Conservation (phyloP, 139 green algal genomes). For the Ettlia oleoabundans region DNA sequence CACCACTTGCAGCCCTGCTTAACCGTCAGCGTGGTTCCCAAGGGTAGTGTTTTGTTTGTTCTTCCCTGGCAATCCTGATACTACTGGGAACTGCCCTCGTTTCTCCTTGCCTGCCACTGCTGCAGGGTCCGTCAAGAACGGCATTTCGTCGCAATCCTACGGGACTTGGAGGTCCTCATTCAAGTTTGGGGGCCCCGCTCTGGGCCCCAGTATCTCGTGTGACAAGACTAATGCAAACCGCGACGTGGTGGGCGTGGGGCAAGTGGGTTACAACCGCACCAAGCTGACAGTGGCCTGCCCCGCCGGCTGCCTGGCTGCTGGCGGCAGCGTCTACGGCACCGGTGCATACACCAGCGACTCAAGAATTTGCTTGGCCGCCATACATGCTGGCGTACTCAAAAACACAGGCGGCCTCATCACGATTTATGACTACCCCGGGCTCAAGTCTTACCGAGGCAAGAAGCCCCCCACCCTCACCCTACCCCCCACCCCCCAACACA, state of each 20-base stretch:
- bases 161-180: background rate
- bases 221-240: background rate
- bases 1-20: too few species aligned
- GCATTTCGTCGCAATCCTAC: background rate
- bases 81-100: background rate
- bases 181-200: background rate
- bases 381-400: slow-evolving; percentile 1
- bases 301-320: background rate
- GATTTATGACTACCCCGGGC: background rate
- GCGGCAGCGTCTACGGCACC: background rate
- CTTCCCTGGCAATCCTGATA: too few species aligned
- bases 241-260: background rate
- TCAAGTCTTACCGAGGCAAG: background rate
- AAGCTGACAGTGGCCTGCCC: slow-evolving; percentile 16
- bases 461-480: too few species aligned
- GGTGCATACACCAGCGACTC: background rate
- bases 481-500: too few species aligned
- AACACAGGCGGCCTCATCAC: background rate
- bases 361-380: slow-evolving; percentile 12
- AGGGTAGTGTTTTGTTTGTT: too few species aligned
- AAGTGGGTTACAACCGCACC: slow-evolving; percentile 2
- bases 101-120: background rate
- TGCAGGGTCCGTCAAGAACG: slow-evolving; percentile 1
- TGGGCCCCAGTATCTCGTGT: background rate
- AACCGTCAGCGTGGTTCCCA: background rate